Percentiles rank a stretch among this genome's conserved stretches.
phyloP scores from a whole-genome alignment of 257 asterid species.

The Anisodus acutangulus region DNA sequence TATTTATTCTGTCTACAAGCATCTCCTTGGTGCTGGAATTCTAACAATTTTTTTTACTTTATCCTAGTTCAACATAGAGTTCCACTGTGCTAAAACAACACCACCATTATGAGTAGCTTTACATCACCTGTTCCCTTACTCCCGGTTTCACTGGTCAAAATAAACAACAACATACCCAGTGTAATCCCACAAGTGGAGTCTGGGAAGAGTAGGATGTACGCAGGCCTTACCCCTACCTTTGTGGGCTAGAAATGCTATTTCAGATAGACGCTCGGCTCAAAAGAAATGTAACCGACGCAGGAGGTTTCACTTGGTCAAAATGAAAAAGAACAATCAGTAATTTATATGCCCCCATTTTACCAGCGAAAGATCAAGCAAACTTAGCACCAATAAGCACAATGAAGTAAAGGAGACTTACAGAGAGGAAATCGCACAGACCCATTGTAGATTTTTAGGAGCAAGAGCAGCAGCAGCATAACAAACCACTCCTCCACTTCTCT shows the following conservation, averaged over 20 bases:
- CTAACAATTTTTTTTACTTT: neutral
- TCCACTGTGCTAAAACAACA: neutral
- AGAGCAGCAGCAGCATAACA: conserved; percentile 57
- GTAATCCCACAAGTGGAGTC: too few species aligned
- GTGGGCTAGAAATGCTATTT: too few species aligned
- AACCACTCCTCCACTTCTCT: conserved; percentile 53
- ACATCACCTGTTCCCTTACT: neutral
- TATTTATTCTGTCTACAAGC: neutral
- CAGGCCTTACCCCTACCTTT: too few species aligned
- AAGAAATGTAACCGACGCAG: too few species aligned
- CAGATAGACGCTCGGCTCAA: too few species aligned
- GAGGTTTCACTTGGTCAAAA: neutral
- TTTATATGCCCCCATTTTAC: neutral
- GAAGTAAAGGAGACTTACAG: conserved; percentile 50
- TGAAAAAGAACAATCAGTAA: neutral
- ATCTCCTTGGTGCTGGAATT: neutral
- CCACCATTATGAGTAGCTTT: neutral
- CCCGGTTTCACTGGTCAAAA: neutral
- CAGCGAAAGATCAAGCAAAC: neutral
- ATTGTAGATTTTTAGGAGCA: conserved; percentile 64
- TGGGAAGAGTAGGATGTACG: too few species aligned
- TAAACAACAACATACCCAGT: too few species aligned
- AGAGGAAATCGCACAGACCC: conserved; percentile 67
- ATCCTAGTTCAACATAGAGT: neutral
- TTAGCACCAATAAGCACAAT: neutral